Evolutionary conservation across 2,329 filamentous ascomycete species (phyloP).

Genomic region (Eurotiales sp.): DNA sequence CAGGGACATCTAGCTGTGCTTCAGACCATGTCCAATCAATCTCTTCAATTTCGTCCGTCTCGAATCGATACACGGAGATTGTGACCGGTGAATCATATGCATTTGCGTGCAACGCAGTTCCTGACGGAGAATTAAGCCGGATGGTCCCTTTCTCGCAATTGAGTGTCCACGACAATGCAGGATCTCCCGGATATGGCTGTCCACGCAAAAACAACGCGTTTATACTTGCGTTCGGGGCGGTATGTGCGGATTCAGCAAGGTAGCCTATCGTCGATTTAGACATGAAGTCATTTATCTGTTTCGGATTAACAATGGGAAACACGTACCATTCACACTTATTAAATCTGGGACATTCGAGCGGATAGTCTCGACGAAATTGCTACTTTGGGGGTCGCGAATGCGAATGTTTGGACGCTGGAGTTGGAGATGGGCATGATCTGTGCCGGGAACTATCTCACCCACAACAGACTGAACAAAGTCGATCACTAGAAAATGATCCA

Average conservation of each 20-base stretch:
- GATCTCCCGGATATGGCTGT: constrained; percentile 5
- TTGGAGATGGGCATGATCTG: constrained; percentile 7
- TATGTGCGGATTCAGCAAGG: background rate
- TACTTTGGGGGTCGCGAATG: background rate
- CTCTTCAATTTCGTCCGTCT: constrained; percentile 7
- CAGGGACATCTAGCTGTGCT: constrained; percentile 6
- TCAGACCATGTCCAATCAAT: constrained; percentile 7
- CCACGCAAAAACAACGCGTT: constrained; percentile 5
- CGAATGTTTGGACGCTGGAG: constrained; percentile 7
- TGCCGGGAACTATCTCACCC: constrained; percentile 28
- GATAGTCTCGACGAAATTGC: background rate
- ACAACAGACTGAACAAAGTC: constrained; percentile 7
- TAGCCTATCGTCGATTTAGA: too few species aligned
- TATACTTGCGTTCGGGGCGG: background rate
- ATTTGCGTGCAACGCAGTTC: constrained; percentile 1
- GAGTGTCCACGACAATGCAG: constrained; percentile 5
- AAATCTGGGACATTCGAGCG: constrained; percentile 9
- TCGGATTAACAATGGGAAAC: too few species aligned
- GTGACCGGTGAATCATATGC: constrained; percentile 7
- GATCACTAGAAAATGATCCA: constrained; percentile 4
- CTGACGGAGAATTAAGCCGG: constrained; percentile 3
- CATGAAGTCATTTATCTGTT: too few species aligned
- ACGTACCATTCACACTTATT: constrained; percentile 5
- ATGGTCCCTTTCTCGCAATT: constrained; percentile 9
- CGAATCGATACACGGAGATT: constrained; percentile 8